phyloP scores from a whole-genome alignment of 352 stramenopile genomes.

The Pythium myriotylum region DNA sequence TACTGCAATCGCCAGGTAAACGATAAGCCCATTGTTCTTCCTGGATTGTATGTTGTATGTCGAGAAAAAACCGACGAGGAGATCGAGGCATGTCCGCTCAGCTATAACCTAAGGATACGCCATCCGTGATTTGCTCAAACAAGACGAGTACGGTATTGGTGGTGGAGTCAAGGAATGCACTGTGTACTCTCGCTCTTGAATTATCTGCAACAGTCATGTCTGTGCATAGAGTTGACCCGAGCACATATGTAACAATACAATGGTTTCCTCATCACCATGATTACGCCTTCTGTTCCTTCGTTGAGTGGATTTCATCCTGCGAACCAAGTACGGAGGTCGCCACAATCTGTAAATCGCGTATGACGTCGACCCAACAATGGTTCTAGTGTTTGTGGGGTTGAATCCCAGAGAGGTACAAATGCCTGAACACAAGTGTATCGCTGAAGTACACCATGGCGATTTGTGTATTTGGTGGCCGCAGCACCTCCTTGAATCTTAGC shows the following conservation, averaged over 20 bases:
- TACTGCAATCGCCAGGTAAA: background rate
- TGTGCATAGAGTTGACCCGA: too few relatives aligned
- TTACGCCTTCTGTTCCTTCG: too few relatives aligned
- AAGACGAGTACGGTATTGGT: too few relatives aligned
- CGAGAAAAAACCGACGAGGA: conserved; percentile 5
- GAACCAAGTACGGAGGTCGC: conserved; percentile 6
- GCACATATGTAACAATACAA: too few relatives aligned
- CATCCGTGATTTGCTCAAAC: too few relatives aligned
- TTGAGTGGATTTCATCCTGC: too few relatives aligned
- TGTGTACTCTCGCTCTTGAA: too few relatives aligned
- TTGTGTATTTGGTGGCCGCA: background rate
- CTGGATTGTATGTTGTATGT: conserved; percentile 9
- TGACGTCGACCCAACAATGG: background rate
- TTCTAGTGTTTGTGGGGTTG: conserved; percentile 6
- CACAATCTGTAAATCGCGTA: background rate
- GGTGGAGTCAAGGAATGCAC: too few relatives aligned
- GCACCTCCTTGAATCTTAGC: background rate
- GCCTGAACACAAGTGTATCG: background rate
- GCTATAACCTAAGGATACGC: background rate
- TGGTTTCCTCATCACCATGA: too few relatives aligned
- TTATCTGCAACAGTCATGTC: too few relatives aligned
- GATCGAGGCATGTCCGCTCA: conserved; percentile 12
- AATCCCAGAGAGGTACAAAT: conserved; percentile 4
- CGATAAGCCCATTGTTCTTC: background rate
- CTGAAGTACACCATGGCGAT: conserved; percentile 2